Evolutionary conservation across 2,329 filamentous ascomycete genomes (phyloP).

Genomic region (Pseudopyricularia javanii): DNA sequence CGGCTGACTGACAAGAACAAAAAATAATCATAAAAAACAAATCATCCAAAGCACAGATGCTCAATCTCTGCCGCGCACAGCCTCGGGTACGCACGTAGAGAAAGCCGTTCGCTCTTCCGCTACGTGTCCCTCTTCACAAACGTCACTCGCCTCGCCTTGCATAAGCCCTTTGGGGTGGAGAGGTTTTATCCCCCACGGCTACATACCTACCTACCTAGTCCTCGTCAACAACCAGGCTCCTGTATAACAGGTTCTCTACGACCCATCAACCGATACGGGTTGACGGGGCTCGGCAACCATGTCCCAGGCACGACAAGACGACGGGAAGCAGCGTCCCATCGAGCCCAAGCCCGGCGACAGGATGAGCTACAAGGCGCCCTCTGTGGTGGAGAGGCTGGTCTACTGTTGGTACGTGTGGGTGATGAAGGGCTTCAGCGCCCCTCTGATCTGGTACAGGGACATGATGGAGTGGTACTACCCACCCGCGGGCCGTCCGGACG

Average conservation of each 20-base stretch:
- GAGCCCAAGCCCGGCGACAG: neutral
- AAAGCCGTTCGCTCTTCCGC: no score
- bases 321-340: neutral
- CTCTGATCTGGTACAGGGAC: constrained; percentile 9
- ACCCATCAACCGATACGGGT: neutral
- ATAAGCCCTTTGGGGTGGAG: no score
- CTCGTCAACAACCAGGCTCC: no score
- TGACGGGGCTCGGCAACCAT: neutral
- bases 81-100: neutral
- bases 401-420: constrained; percentile 1
- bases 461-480: constrained; percentile 17
- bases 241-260: neutral
- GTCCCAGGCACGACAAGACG: neutral
- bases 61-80: neutral
- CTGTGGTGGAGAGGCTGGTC: neutral
- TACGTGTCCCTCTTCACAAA: no score
- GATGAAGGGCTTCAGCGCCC: neutral
- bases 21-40: neutral
- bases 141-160: no score
- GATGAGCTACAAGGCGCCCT: neutral
- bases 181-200: no score
- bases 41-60: neutral
- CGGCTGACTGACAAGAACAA: neutral
- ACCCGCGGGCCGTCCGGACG: constrained; percentile 13
- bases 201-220: no score